A percentile compares a stretch with the other conserved stretches of the same genome.
Conservation (phyloP, 2,329 filamentous ascomycete species). For the Diaporthe batatas region DNA sequence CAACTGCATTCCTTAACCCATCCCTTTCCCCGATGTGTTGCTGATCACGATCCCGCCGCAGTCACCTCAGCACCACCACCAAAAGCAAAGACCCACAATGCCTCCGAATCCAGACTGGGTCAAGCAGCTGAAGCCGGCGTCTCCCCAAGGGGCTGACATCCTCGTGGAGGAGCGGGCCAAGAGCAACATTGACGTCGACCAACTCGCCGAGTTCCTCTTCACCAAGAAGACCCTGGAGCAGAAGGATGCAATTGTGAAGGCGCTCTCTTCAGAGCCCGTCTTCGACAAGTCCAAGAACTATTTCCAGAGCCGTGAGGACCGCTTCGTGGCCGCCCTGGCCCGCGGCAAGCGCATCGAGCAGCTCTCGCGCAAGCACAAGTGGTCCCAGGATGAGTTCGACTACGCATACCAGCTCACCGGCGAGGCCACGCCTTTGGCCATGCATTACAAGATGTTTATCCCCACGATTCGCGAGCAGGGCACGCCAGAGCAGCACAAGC, state of each 20-base stretch:
- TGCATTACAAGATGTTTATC: constrained; percentile 71
- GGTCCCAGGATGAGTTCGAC: constrained; percentile 73
- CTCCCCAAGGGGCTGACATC: constrained; percentile 77
- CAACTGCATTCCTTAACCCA: not conserved
- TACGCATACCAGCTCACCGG: constrained; percentile 77
- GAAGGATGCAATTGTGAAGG: constrained; percentile 70
- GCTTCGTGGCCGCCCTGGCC: constrained; percentile 77
- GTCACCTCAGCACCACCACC: not conserved
- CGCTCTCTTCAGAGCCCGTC: constrained; percentile 76
- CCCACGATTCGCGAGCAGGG: constrained; percentile 78
- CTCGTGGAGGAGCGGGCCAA: constrained; percentile 76
- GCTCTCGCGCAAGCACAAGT: constrained; percentile 75
- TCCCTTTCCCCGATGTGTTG: not conserved
- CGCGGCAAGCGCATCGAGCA: constrained; percentile 78
- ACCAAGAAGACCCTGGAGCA: constrained; percentile 74
- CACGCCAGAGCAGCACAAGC: constrained; percentile 78
- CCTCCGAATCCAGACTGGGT: constrained; percentile 45
- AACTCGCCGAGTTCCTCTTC: constrained; percentile 77
- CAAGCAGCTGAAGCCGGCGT: constrained; percentile 58
- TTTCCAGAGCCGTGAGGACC: constrained; percentile 77
- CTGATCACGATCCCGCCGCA: not conserved
- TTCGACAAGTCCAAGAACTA: constrained; percentile 87
- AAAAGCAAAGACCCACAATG: constrained; percentile 2
- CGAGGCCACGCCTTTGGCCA: constrained; percentile 80
- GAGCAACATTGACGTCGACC: constrained; percentile 76